Evolutionary conservation across 164 flowering plant species (phyloP).

Genomic region (Taxillus chinensis): DNA sequence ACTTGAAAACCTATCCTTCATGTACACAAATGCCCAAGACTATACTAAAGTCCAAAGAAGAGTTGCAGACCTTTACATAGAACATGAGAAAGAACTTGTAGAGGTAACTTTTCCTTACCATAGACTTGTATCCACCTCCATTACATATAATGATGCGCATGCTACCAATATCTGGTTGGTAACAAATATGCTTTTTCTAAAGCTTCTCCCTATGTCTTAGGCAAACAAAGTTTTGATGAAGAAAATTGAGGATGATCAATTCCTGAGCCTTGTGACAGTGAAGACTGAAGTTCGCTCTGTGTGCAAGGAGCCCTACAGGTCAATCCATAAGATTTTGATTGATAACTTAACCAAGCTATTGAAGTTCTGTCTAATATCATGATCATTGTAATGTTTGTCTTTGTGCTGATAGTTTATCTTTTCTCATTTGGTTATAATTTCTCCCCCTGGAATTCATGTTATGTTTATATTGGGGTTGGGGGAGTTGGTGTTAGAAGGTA

Average conservation of each 20-base stretch:
- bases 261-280: slow-evolving; percentile 67
- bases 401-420: neutral
- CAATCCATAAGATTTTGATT: slow-evolving; percentile 1
- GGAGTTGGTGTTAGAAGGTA: too few species aligned
- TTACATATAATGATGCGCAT: too few species aligned
- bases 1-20: slow-evolving; percentile 91
- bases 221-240: slow-evolving; percentile 70
- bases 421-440: neutral
- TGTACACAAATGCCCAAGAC: slow-evolving; percentile 85
- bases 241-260: slow-evolving; percentile 81
- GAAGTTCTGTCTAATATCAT: neutral
- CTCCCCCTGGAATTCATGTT: too few species aligned
- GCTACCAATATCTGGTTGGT: neutral
- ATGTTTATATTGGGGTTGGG: too few species aligned
- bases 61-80: slow-evolving; percentile 61
- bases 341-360: neutral
- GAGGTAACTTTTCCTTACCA: slow-evolving; percentile 46
- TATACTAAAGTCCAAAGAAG: slow-evolving; percentile 70
- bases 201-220: slow-evolving; percentile 23
- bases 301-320: slow-evolving; percentile 98
- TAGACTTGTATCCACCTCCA: neutral
- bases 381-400: neutral
- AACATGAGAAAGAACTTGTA: slow-evolving; percentile 76
- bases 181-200: neutral
- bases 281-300: slow-evolving; percentile 72